phyloP scores from a whole-genome alignment of 2,329 filamentous ascomycete genomes.

The Nakataea oryzae region DNA sequence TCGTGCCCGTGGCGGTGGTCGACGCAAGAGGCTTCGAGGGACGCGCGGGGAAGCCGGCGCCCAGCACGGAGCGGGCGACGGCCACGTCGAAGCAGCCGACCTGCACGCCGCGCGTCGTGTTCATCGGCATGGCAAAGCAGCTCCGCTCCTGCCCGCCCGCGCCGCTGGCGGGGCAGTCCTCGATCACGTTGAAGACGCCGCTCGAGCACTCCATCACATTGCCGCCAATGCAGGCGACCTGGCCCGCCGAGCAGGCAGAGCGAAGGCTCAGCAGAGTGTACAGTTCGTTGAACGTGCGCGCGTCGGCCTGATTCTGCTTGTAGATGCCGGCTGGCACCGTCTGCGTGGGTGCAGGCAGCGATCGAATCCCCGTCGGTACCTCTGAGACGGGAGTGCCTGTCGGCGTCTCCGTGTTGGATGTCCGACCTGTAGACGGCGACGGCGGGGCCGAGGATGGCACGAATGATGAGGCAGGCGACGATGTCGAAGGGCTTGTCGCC shows the following conservation, averaged over 20 bases:
- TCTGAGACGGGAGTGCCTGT: slow-evolving; percentile 25
- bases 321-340: slow-evolving; percentile 30
- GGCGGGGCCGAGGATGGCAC: slow-evolving; percentile 1
- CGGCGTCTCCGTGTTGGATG: slow-evolving; percentile 11
- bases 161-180: slow-evolving; percentile 17
- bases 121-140: slow-evolving; percentile 47
- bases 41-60: slow-evolving; percentile 7
- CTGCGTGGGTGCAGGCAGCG: slow-evolving; percentile 20
- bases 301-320: slow-evolving; percentile 32
- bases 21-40: neutral
- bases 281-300: slow-evolving; percentile 33
- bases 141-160: slow-evolving; percentile 21
- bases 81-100: slow-evolving; percentile 34
- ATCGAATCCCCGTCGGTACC: slow-evolving; percentile 31
- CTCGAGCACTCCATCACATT: slow-evolving; percentile 34
- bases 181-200: slow-evolving; percentile 13
- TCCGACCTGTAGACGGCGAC: slow-evolving; percentile 6
- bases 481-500: neutral
- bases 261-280: slow-evolving; percentile 32
- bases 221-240: slow-evolving; percentile 43
- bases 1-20: slow-evolving; percentile 4
- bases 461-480: neutral
- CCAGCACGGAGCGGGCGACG: slow-evolving; percentile 31
- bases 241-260: slow-evolving; percentile 33
- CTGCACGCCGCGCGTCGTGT: slow-evolving; percentile 31